Base-by-base conservation (phyloP, 495 filamentous ascomycete genomes). In the Wilcoxina mikolae region DNA sequence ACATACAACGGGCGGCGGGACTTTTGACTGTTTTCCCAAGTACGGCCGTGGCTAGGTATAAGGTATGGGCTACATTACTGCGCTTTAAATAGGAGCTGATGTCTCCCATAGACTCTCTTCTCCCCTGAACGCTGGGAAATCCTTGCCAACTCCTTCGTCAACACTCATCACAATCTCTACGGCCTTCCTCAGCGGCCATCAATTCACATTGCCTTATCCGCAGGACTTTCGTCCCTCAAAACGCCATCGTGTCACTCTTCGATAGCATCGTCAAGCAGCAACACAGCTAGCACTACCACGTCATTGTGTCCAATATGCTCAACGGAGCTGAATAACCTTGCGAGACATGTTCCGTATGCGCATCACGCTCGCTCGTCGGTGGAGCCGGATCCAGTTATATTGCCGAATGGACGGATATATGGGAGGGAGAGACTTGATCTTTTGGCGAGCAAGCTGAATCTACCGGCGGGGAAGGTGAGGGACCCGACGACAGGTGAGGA, bases 271-370 rank as follows among this genome's bases (percentile, higher is more conserved):
- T 77, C 73, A 45, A 75, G 75, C 4, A 54, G 62, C 35, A 65
- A 54, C 23, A 82, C 79, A 60, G 73, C 76, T 28, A 70, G 73
- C 42, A 80, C 78, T 3, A 74, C 74, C 0, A 82, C 77, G 7
- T 75, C 78, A 29, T 78, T 94, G 43, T 98, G 91, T 61, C 93
- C 91, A 3, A 96, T 96, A 65, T 98, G 91, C 71, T 86, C 81
- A 35, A 91, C 83, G 2, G 91, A 98, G 67, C 74, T 98, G 53
- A 95, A 98, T 67, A 85, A 85, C 56, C 75, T 98, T 28, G 91
- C 91, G 15, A 74, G 81, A 38, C 81, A 80, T 62, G 81, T 96
- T 54, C 91, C 91, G 12, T 95, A 95, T 62, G 91, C 91, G 22
- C 83, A 94, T 58, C 91, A 98, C 65, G 83, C 81, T 43, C 91